phyloP scores from a whole-genome alignment of 2,329 filamentous ascomycete species.

The Colletotrichum sp. region DNA sequence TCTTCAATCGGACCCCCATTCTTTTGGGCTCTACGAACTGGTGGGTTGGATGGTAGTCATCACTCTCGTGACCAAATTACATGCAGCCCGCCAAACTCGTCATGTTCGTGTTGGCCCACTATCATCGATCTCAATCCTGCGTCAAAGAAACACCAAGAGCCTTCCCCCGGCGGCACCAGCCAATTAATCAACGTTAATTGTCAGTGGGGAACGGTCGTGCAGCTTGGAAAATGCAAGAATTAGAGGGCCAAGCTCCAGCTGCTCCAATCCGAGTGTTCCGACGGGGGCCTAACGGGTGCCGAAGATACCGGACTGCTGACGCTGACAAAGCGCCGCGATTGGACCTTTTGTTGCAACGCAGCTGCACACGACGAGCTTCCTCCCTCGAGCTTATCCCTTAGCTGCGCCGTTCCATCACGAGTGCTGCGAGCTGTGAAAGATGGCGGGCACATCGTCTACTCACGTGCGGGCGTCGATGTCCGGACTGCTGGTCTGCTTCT shows the following conservation, averaged over 20 bases:
- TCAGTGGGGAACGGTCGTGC: neutral
- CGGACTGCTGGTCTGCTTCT: neutral
- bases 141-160: neutral
- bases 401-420: neutral
- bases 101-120: neutral
- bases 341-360: neutral
- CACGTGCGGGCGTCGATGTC: neutral
- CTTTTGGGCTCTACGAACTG: neutral
- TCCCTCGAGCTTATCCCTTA: neutral
- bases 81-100: neutral
- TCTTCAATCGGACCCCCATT: neutral
- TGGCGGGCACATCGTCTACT: neutral
- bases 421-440: neutral
- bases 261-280: constrained; percentile 8
- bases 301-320: neutral
- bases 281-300: neutral
- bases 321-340: neutral
- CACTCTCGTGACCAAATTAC: neutral
- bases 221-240: neutral
- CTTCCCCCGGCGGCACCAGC: neutral
- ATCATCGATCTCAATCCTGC: neutral
- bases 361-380: neutral
- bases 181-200: neutral
- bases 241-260: neutral
- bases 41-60: neutral